Base-by-base conservation (phyloP, 108 stramenopile genomes). In the Bacterosira constricta region DNA sequence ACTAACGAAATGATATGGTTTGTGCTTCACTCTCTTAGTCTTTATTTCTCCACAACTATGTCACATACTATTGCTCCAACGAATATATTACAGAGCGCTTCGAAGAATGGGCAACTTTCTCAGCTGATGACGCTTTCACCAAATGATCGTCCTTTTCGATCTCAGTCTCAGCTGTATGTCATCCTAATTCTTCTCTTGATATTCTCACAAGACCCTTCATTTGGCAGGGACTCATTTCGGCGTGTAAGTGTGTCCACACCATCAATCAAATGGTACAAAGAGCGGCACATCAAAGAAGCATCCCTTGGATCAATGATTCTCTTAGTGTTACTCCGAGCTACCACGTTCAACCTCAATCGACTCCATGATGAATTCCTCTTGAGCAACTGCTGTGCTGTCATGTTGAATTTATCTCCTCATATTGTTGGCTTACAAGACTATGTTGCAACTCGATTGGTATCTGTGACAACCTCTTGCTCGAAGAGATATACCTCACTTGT, bases 131-230 rank as follows among this genome's bases (percentile, higher is more conserved):
- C 37, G 8, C 41, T 63, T 50, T 35, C 67, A 36, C 52, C 30
- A 18, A 46, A 25, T 47, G 38, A 79, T 83, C 77, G 77, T 75
- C 69, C 88, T 65, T 90, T 89, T 61, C 88, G 92, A 59, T 86
- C 92, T 15, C 81, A 74, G 47, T 93, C 92, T 15, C 90, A 90
- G 50, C 70, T 94, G 15, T 94, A 94, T 73, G 85, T 94, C 51
- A 88, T 86, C 29, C 66, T 94, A 9, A 94, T 94, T 42, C 64
- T 94, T 62, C 83, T 94, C 2, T 61, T 94, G 15, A 64, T 91
- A 0, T 94, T 94, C 80, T 90, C 88, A 30, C 90, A 91, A 59
- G 93, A 94, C 82, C 49, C 76, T 32, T 91, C 90, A 13, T 94
- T 94, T 71, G 90, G 89, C 0, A 60, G 82, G 18, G 89, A 90